phyloP scores from a whole-genome alignment of 163 green algal species.

The Chlamydomonas reinhardtii region DNA sequence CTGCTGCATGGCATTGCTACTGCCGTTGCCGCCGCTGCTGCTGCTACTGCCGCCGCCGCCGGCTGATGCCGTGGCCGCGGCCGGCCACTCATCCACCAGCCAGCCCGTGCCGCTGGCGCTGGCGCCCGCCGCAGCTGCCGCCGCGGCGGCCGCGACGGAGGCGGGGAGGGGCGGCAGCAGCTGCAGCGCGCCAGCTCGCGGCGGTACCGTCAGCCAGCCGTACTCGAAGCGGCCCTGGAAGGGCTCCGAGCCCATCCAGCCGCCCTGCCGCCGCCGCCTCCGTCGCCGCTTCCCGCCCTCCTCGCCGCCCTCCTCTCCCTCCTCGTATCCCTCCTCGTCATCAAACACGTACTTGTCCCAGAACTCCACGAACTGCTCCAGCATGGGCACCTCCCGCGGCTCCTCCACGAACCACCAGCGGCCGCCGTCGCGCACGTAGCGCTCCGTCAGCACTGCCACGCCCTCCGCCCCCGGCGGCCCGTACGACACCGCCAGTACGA shows the following conservation, averaged over 20 bases:
- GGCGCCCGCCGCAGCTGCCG: not conserved
- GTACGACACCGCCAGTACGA: not conserved
- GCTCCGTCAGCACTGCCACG: not conserved
- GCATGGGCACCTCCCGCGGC: not conserved
- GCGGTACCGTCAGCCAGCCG: not conserved
- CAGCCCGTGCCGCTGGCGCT: not conserved
- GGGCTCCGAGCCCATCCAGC: not conserved
- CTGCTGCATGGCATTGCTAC: not conserved
- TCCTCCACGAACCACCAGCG: conserved; percentile 25
- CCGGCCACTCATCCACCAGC: conserved; percentile 22
- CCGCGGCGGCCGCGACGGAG: not conserved
- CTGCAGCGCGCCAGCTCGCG: not conserved
- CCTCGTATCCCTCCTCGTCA: no score
- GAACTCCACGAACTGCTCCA: conserved; percentile 19
- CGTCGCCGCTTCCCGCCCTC: no score
- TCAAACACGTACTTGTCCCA: not conserved
- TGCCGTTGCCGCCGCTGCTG: not conserved
- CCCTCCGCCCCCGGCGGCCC: not conserved
- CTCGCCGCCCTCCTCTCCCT: no score
- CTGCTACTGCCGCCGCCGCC: not conserved
- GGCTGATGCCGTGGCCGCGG: no score
- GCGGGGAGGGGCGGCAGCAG: not conserved
- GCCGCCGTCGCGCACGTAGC: conserved; percentile 22
- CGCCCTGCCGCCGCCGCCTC: no score
- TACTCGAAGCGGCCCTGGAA: conserved; percentile 23